Conservation (phyloP, 768 basidiomycete genomes). For the Leucosporidium scottii region DNA sequence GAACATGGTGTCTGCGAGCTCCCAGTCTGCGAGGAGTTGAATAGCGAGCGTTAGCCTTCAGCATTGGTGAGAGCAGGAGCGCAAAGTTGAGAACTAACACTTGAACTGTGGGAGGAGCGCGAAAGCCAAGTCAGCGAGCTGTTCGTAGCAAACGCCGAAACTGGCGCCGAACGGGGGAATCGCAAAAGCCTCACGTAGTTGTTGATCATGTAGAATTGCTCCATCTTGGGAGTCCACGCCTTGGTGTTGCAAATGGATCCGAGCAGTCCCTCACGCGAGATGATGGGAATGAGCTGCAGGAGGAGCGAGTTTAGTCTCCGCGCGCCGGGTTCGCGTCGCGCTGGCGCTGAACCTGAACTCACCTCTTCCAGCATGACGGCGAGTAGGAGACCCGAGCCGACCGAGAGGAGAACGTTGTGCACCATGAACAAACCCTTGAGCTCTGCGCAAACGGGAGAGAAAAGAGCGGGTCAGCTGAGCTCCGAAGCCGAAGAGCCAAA, state of each 20-base stretch:
- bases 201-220: slow-evolving; percentile 98
- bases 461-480: background rate
- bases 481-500: background rate
- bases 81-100: background rate
- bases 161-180: too few relatives aligned
- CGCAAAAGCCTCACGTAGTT: slow-evolving; percentile 66
- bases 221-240: slow-evolving; percentile 75
- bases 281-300: slow-evolving; percentile 53
- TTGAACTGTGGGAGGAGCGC: slow-evolving; percentile 18
- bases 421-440: slow-evolving; percentile 43
- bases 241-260: slow-evolving; percentile 64
- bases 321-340: background rate
- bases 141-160: background rate
- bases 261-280: slow-evolving; percentile 63
- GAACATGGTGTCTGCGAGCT: slow-evolving; percentile 94
- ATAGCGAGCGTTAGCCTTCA: background rate
- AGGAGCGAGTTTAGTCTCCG: background rate
- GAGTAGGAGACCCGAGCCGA: slow-evolving; percentile 75
- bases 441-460: too few relatives aligned
- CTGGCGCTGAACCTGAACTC: background rate
- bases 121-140: background rate
- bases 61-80: background rate
- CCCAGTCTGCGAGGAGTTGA: slow-evolving; percentile 52
- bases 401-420: slow-evolving; percentile 82
- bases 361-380: slow-evolving; percentile 86